Evolutionary conservation across 2,329 filamentous ascomycete genomes (phyloP).

Genomic region (Helminthosporium solani): DNA sequence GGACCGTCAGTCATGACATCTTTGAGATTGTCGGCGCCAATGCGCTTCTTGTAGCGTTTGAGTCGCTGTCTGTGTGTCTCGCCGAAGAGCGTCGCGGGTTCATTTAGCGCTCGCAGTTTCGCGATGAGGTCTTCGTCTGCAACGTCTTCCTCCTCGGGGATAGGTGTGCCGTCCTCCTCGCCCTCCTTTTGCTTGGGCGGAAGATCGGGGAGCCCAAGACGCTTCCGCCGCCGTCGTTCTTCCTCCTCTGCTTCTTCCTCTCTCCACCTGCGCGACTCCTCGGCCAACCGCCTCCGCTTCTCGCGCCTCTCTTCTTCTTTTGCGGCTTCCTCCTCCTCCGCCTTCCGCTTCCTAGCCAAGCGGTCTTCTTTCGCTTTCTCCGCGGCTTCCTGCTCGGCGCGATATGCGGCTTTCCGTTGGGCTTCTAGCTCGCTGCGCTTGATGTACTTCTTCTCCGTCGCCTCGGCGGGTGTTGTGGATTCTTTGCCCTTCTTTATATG

Average conservation of each 20-base stretch:
- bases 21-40: constrained; percentile 44
- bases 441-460: constrained; percentile 65
- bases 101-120: constrained; percentile 69
- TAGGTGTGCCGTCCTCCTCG: constrained; percentile 45
- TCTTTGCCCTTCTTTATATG: constrained; percentile 83
- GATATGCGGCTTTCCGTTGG: constrained; percentile 75
- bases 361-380: constrained; percentile 71
- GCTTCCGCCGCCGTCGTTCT: constrained; percentile 70
- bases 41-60: constrained; percentile 68
- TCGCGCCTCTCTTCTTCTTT: constrained; percentile 72
- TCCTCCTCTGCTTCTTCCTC: constrained; percentile 74
- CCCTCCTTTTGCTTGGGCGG: constrained; percentile 52
- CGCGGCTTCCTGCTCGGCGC: constrained; percentile 74
- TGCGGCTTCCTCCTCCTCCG: constrained; percentile 79
- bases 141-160: constrained; percentile 61
- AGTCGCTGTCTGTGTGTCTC: constrained; percentile 72
- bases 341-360: constrained; percentile 77
- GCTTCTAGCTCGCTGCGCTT: constrained; percentile 86
- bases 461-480: constrained; percentile 36
- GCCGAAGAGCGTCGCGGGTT: constrained; percentile 77
- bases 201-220: constrained; percentile 77
- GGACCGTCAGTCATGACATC: constrained; percentile 67
- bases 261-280: constrained; percentile 69
- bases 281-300: constrained; percentile 77
- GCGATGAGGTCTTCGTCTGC: constrained; percentile 67